Evolutionary conservation across 2,329 filamentous ascomycete genomes (phyloP), one percentile per base, ranked within the genome.

Genomic region (Zymoseptoria pseudotritici): DNA sequence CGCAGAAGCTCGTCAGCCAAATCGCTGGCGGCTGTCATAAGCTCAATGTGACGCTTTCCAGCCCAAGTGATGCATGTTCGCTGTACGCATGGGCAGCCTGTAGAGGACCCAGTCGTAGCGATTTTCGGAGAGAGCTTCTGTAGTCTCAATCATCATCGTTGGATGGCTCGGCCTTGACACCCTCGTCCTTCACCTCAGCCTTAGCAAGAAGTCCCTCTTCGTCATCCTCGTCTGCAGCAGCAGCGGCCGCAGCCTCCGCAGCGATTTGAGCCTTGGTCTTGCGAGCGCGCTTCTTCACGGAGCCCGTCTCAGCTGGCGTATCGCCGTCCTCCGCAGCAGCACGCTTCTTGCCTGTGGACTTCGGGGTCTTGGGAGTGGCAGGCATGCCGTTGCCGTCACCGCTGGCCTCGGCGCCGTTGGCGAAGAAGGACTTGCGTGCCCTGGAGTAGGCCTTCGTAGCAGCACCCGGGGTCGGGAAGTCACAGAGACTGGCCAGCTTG

Each of bases 371-470:
- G 2, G 36, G 13, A 10, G 31, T 13, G 29, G 29, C 29, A 31
- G 29, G 29, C 29, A 11, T 31, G 8, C 5, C 29, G 36, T 20
- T 22, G 13, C 31, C 54, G 31, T 9, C 26, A 7, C 17, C 31
- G 29, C 50, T 42, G 17, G 24, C 52, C 20, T 22, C 21, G 21
- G 13, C 29, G 86, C 84, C 71, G 83, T 85, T 1, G 91, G 96
- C 78, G 87, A 94, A 74, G 88, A 87, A 69, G 76, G 96, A 65
- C 71, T 96, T 58, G 89, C 89, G 24, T 79, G 83, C 20, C 82
- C 87, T 79, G 81, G 91, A 8, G 50, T 52, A 67, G n/a, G 61
- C 59, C 2, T 57, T 65, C 46, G 56, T 62, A 1, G 66, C 66
- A 3, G 66, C 65, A 1, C 53, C 59, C 1, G 24, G 29, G 53